Percentiles rank a stretch among this genome's conserved stretches.
Evolutionary conservation across 164 flowering plant genomes (phyloP).

Genomic region (Santalum album): DNA sequence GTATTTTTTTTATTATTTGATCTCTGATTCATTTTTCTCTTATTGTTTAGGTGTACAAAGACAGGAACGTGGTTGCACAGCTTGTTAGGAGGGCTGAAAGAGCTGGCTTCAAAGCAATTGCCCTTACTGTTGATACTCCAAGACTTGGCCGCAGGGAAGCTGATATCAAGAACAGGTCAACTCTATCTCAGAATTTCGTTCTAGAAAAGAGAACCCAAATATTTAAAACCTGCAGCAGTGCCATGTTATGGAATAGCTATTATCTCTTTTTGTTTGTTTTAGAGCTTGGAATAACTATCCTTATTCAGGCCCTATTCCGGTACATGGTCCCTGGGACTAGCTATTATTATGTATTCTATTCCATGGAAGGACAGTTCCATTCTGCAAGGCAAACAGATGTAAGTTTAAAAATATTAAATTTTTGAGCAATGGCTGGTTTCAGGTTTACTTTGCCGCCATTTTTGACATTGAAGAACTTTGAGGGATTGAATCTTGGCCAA

Average conservation of each 20-base stretch:
- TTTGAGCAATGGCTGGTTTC: conserved; percentile 5
- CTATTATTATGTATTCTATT: no score
- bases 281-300: no score
- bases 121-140: conserved; percentile 90
- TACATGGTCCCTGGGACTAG: no score
- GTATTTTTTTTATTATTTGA: background rate
- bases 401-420: no score
- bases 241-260: no score
- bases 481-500: conserved; percentile 73
- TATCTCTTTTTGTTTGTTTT: no score
- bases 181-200: background rate
- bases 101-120: conserved; percentile 94
- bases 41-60: conserved; percentile 57
- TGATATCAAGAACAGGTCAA: conserved; percentile 87
- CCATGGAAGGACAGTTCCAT: no score
- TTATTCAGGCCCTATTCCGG: no score
- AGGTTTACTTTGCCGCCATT: conserved; percentile 62
- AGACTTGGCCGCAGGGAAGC: conserved; percentile 89
- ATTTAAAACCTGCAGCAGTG: background rate
- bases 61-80: conserved; percentile 69
- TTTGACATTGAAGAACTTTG: conserved; percentile 75
- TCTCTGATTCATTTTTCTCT: background rate
- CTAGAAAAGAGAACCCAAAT: background rate
- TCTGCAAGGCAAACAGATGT: no score
- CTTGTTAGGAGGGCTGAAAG: conserved; percentile 90